Percentiles rank a stretch among this genome's conserved stretches.
These are phyloP conservation scores for Saccharomyces jurei DNA, from an alignment of 805 yeast genomes.

Conservation along the genomic window DNA sequence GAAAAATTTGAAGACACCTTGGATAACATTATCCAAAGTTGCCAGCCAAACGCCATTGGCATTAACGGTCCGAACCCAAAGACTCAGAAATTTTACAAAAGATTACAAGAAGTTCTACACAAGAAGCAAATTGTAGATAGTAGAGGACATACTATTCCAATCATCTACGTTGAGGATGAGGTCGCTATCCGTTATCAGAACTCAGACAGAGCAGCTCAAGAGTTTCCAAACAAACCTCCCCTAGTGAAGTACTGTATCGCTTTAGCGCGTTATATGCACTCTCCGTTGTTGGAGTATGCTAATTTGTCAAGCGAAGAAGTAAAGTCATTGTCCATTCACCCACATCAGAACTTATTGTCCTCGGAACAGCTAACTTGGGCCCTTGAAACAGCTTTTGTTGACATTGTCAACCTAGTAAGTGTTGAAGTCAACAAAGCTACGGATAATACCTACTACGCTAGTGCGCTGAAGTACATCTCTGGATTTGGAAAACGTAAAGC, in stretches of 20 bases:
- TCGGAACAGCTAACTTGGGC: constrained; percentile 57
- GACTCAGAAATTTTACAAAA: constrained; percentile 52
- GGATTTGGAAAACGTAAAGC: constrained; percentile 97
- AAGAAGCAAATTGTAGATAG: constrained; percentile 47
- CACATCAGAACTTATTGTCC: constrained; percentile 64
- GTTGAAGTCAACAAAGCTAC: constrained; percentile 89
- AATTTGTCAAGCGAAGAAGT: constrained; percentile 65
- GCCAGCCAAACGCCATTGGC: constrained; percentile 84
- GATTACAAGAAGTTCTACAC: constrained; percentile 48
- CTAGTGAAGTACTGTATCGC: constrained; percentile 80
- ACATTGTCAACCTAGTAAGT: constrained; percentile 84
- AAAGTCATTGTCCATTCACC: constrained; percentile 56
- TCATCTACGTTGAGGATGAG: constrained; percentile 85
- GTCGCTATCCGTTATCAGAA: constrained; percentile 83
- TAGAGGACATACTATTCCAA: constrained; percentile 51
- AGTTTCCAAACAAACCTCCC: constrained; percentile 77
- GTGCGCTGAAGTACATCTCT: constrained; percentile 65
- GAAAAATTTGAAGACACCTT: constrained; percentile 61
- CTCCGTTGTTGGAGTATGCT: constrained; percentile 86
- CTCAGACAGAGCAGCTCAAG: constrained; percentile 64
- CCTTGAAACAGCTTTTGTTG: constrained; percentile 76
- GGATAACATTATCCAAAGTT: constrained; percentile 47
- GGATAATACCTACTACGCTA: constrained; percentile 57
- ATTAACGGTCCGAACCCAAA: constrained; percentile 80
- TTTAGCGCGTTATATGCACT: constrained; percentile 83